These are phyloP conservation scores for Microdochium trichocladiopsis DNA, from an alignment of 2,329 filamentous ascomycete genomes.

Conservation along the genomic window DNA sequence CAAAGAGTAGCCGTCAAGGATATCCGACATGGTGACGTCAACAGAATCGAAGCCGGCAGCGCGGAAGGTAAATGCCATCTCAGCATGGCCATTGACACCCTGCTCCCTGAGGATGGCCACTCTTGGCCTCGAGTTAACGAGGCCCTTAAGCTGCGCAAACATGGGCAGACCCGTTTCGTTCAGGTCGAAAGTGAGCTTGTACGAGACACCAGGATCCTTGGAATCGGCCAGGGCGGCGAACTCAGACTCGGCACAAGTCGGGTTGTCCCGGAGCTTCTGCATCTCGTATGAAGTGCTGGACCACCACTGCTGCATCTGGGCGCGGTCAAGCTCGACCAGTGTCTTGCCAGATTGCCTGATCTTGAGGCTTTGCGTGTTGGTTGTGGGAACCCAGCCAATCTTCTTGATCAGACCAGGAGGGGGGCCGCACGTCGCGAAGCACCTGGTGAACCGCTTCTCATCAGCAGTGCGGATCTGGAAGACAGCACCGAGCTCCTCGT, in stretches of 20 bases:
- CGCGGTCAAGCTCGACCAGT: slow-evolving; percentile 62
- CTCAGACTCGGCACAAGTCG: slow-evolving; percentile 78
- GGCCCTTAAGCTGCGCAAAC: slow-evolving; percentile 48
- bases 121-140: slow-evolving; percentile 10
- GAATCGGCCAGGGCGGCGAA: slow-evolving; percentile 68
- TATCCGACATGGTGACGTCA: slow-evolving; percentile 95
- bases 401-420: slow-evolving; percentile 75
- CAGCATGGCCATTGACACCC: slow-evolving; percentile 91
- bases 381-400: slow-evolving; percentile 69
- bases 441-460: slow-evolving; percentile 78
- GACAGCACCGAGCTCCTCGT: slow-evolving; percentile 90
- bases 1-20: slow-evolving; percentile 73
- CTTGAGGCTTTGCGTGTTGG: slow-evolving; percentile 66
- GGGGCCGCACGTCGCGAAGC: slow-evolving; percentile 85
- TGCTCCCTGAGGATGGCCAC: slow-evolving; percentile 94
- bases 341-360: slow-evolving; percentile 65
- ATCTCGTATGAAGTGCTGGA: slow-evolving; percentile 82
- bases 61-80: slow-evolving; percentile 96
- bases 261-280: slow-evolving; percentile 86
- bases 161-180: slow-evolving; percentile 69
- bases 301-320: slow-evolving; percentile 81
- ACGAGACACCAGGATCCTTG: slow-evolving; percentile 74
- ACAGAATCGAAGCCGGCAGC: slow-evolving; percentile 85
- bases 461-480: slow-evolving; percentile 89
- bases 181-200: slow-evolving; percentile 74